These are phyloP conservation scores for Bromus sterilis DNA, from an alignment of 176 grass and related monocot genomes.

Conservation along the genomic window DNA sequence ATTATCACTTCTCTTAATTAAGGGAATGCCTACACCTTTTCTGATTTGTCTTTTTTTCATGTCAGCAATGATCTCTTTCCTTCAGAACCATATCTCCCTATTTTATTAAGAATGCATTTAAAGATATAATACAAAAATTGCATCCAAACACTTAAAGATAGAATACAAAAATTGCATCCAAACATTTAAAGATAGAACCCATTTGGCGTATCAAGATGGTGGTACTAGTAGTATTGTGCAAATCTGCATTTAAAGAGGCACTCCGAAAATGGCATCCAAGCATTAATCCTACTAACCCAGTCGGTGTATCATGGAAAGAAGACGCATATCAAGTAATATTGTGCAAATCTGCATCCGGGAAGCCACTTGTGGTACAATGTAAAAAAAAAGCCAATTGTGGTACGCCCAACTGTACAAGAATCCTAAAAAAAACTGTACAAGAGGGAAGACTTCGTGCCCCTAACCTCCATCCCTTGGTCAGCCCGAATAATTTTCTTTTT, in stretches of 20 bases:
- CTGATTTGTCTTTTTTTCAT: background rate
- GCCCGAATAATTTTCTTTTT: background rate
- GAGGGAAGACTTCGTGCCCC: background rate
- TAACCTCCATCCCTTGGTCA: background rate
- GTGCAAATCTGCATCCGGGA: background rate
- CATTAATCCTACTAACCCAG: background rate
- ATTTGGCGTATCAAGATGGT: too few relatives aligned
- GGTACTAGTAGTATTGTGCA: too few relatives aligned
- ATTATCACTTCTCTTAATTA: too few relatives aligned
- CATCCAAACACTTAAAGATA: background rate
- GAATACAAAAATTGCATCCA: background rate
- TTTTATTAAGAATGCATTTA: background rate
- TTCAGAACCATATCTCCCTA: background rate
- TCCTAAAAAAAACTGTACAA: conserved; percentile 3
- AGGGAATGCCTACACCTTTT: background rate
- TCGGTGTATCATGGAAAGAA: background rate
- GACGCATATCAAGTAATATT: background rate
- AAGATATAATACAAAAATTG: background rate
- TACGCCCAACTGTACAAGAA: background rate
- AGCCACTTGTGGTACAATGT: conserved; percentile 14
- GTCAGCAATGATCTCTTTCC: background rate
- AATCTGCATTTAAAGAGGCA: background rate
- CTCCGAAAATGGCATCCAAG: background rate
- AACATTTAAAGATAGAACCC: background rate
- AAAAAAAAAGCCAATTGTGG: conserved; percentile 21